A percentile compares a stretch with the other conserved stretches of the same genome.
phyloP scores from a whole-genome alignment of 2,329 filamentous ascomycete species.

The Hypocrella siamensis region DNA sequence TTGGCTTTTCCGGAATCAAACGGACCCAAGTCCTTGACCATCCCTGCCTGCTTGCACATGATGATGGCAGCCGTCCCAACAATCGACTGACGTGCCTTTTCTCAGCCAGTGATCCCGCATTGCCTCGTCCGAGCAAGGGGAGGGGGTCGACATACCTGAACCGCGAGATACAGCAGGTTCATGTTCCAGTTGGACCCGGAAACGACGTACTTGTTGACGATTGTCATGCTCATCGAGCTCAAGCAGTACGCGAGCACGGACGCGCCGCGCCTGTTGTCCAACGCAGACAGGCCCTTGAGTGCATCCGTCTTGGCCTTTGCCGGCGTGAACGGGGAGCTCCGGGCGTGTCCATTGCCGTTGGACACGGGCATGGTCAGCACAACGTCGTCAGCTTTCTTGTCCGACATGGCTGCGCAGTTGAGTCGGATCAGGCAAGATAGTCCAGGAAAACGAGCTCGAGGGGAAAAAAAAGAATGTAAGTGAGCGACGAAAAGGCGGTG shows the following conservation, averaged over 20 bases:
- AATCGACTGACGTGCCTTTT: slow-evolving; percentile 44
- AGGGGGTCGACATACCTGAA: slow-evolving; percentile 65
- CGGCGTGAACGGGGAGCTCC: too few species aligned
- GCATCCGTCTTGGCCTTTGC: slow-evolving; percentile 4
- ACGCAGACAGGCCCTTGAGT: slow-evolving; percentile 20
- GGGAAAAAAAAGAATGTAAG: background rate
- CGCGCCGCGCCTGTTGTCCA: slow-evolving; percentile 62
- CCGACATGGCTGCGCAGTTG: slow-evolving; percentile 3
- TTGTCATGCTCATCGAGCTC: slow-evolving; percentile 94
- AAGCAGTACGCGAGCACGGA: slow-evolving; percentile 84
- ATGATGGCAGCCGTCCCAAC: slow-evolving; percentile 81
- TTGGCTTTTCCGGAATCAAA: slow-evolving; percentile 83
- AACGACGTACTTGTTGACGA: slow-evolving; percentile 98
- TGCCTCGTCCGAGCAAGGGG: too few species aligned
- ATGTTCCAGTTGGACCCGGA: slow-evolving; percentile 86
- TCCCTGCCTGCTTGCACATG: slow-evolving; percentile 59
- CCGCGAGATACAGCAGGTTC: slow-evolving; percentile 83
- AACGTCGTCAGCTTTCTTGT: slow-evolving; percentile 4
- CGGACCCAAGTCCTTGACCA: slow-evolving; percentile 67
- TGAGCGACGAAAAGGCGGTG: too few species aligned
- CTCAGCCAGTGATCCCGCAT: background rate
- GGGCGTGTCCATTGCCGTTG: background rate
- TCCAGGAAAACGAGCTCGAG: background rate
- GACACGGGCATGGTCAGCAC: background rate
- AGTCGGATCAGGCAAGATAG: background rate